These are phyloP conservation scores for Trichomonas vaginalis DNA, from an alignment of 208 protist species.

Conservation along the genomic window DNA sequence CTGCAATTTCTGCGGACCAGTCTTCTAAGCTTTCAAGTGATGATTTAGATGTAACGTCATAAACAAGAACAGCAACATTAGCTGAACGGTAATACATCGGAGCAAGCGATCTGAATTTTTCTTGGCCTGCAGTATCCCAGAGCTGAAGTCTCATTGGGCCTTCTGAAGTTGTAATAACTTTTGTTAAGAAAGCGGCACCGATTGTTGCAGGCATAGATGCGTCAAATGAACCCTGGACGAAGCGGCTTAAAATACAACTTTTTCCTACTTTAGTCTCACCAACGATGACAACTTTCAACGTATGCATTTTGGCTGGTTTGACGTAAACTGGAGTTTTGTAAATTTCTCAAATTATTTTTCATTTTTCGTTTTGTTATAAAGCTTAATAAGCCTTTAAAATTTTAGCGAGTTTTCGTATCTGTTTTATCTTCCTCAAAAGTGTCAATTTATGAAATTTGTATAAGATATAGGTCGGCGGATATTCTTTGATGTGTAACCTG, in stretches of 20 bases:
- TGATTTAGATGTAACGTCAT: background rate
- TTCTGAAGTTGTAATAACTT: background rate
- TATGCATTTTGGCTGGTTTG: background rate
- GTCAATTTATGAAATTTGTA: too few species aligned
- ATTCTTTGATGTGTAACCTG: too few species aligned
- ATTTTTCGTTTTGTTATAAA: too few species aligned
- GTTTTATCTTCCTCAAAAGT: too few species aligned
- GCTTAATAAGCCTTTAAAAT: too few species aligned
- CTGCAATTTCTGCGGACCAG: background rate
- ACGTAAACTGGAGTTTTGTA: background rate
- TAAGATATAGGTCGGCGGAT: too few species aligned
- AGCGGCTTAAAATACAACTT: background rate
- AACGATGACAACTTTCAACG: background rate
- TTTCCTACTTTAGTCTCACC: slow-evolving; percentile 3
- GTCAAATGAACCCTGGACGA: background rate
- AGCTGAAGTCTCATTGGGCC: background rate
- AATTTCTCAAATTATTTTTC: background rate
- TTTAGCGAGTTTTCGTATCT: too few species aligned
- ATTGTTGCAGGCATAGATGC: background rate
- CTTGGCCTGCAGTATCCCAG: slow-evolving; percentile 13
- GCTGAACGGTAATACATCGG: slow-evolving; percentile 4
- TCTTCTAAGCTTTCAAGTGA: background rate
- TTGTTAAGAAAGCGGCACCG: background rate
- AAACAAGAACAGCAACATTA: background rate
- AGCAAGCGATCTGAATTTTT: background rate